Evolutionary conservation across 2,329 filamentous ascomycete genomes (phyloP).

Genomic region (Aphanocladium album): DNA sequence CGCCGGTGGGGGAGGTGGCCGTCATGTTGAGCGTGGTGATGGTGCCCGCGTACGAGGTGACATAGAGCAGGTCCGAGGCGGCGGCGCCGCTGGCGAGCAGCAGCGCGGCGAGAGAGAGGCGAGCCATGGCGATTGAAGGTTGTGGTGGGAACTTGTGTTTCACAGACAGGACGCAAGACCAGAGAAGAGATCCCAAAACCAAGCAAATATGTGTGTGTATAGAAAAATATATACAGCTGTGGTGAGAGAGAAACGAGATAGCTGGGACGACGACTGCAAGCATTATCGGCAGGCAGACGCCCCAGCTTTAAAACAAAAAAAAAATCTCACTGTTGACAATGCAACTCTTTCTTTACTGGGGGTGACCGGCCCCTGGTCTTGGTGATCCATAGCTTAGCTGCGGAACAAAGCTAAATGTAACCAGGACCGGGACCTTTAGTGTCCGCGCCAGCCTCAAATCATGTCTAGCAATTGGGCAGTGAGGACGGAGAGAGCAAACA

Average conservation of each 20-base stretch:
- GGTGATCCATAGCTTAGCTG: not conserved
- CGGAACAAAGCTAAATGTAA: not conserved
- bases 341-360: not conserved
- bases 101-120: constrained; percentile 11
- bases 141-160: not conserved
- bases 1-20: constrained; percentile 17
- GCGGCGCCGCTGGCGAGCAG: constrained; percentile 22
- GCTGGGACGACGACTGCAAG: too few relatives aligned
- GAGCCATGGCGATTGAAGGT: not conserved
- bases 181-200: too few relatives aligned
- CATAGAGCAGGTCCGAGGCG: constrained; percentile 39
- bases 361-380: not conserved
- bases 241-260: too few relatives aligned
- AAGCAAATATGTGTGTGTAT: too few relatives aligned
- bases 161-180: too few relatives aligned
- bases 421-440: not conserved
- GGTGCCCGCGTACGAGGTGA: constrained; percentile 43
- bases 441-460: not conserved
- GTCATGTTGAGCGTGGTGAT: constrained; percentile 44
- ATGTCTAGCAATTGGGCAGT: not conserved
- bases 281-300: not conserved
- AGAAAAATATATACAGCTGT: too few relatives aligned
- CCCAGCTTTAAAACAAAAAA: not conserved
- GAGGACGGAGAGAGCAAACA: too few relatives aligned
- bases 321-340: not conserved